Evolutionary conservation across 345 rosid species (phyloP).

Genomic region (Bruguiera parviflora): DNA sequence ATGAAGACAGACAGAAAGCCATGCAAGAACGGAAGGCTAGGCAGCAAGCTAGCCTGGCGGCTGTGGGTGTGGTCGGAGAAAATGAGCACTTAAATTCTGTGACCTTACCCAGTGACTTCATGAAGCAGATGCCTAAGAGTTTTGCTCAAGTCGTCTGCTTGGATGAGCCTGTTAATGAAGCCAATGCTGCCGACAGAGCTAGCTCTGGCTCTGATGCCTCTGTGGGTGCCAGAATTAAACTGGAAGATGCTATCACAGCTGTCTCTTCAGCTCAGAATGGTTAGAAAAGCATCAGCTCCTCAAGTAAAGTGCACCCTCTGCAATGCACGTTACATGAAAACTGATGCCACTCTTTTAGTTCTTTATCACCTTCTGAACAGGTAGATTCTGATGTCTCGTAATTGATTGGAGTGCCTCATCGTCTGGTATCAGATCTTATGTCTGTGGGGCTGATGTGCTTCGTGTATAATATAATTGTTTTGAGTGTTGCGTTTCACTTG

Average conservation of each 20-base stretch:
- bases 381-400: constrained; percentile 25
- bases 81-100: constrained; percentile 46
- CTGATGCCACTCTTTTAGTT: constrained; percentile 8
- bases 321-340: constrained; percentile 17
- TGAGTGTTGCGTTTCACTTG: constrained; percentile 27
- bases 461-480: constrained; percentile 44
- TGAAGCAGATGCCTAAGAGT: constrained; percentile 80
- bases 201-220: constrained; percentile 34
- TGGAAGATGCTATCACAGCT: constrained; percentile 33
- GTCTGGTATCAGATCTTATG: constrained; percentile 30
- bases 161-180: constrained; percentile 60
- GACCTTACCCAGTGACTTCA: constrained; percentile 43
- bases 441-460: constrained; percentile 33
- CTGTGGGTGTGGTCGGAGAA: constrained; percentile 48
- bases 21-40: constrained; percentile 77
- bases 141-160: constrained; percentile 69
- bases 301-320: constrained; percentile 12
- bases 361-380: constrained; percentile 16
- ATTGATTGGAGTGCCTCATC: constrained; percentile 16
- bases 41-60: constrained; percentile 52
- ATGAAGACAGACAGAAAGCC: constrained; percentile 77
- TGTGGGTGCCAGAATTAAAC: constrained; percentile 33
- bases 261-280: constrained; percentile 46
- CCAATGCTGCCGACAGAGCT: constrained; percentile 24
- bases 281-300: constrained; percentile 35